phyloP scores from a whole-genome alignment of 306 rosid genomes.

The Purshia tridentata region DNA sequence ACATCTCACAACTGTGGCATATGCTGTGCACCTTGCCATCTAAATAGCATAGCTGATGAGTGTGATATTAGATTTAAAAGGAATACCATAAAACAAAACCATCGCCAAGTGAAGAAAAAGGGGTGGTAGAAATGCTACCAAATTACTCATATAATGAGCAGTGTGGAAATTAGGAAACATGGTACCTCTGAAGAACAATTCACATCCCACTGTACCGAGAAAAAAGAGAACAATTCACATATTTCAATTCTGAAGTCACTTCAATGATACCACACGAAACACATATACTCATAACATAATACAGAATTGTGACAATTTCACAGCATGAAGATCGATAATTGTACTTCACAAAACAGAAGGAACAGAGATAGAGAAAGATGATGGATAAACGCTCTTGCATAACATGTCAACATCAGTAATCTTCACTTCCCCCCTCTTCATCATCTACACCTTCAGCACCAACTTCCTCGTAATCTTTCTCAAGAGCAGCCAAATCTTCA shows the following conservation, averaged over 20 bases:
- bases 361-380: conserved; percentile 24
- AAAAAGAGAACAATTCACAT: not conserved
- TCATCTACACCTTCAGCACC: conserved; percentile 95
- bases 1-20: too few species aligned
- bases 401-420: conserved; percentile 39
- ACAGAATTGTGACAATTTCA: conserved; percentile 33
- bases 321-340: conserved; percentile 27
- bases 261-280: conserved; percentile 30
- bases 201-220: too few species aligned
- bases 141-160: not conserved
- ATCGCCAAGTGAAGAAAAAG: too few species aligned
- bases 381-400: conserved; percentile 27
- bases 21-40: too few species aligned
- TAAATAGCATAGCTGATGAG: too few species aligned
- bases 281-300: conserved; percentile 33
- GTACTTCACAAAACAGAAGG: conserved; percentile 42
- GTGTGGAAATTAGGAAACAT: not conserved
- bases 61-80: too few species aligned
- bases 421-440: conserved; percentile 73
- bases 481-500: conserved; percentile 99
- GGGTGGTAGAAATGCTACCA: too few species aligned
- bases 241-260: conserved; percentile 10
- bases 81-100: too few species aligned
- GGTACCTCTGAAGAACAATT: not conserved
- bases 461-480: conserved; percentile 97